Base-by-base conservation (phyloP, 169 alveolate genomes). In the Cryptosporidium tyzzeri region DNA sequence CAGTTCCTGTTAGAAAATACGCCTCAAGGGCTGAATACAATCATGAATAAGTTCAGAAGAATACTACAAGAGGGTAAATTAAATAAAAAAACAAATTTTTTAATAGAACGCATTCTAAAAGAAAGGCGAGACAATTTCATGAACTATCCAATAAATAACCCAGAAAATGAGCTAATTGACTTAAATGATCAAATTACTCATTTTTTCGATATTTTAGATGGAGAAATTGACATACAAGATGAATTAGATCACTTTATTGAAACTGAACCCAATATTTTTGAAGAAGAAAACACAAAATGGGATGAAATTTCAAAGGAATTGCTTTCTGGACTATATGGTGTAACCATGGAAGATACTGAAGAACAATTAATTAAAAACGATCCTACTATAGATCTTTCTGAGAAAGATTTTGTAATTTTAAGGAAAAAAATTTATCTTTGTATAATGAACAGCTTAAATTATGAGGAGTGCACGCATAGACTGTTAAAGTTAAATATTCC, bases 391-490 rank as follows among this genome's bases (percentile, higher is more conserved):
- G 99, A 98, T 92, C 94, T 94, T 92, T 96, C 99, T 16, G 99
- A 98, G 68, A 97, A 97, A 86, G 99, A 98, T 71, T 86, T 96
- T 69, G 95, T 98, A 8, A 96, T 97, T 92, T 92, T 98, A 86
- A 86, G 99, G 73, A 97, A 97, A 93, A 97, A 96, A 70, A 96
- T 99, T 55, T 99, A 99, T 94, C 93, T 99, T 65, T 97, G 97
- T 84, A 98, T 99, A 62, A 97, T 98, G 98, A 97, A 99, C 53
- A 96, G 99, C 21, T 96, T 98, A 44, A 98, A 98, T 91, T 98
- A 93, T 91, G 99, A 99, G 92, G 99, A 99, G 92, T 97, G 99
- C 85, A 97, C 97, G 9, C 99, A 98, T 94, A 99, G 98, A 93
- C 93, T 99, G 55, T 91, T 99, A 73, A 99, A 98, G 92, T 94